Conservation (phyloP, 139 green algal species). For the Deuterostichococcus epilithicus region DNA sequence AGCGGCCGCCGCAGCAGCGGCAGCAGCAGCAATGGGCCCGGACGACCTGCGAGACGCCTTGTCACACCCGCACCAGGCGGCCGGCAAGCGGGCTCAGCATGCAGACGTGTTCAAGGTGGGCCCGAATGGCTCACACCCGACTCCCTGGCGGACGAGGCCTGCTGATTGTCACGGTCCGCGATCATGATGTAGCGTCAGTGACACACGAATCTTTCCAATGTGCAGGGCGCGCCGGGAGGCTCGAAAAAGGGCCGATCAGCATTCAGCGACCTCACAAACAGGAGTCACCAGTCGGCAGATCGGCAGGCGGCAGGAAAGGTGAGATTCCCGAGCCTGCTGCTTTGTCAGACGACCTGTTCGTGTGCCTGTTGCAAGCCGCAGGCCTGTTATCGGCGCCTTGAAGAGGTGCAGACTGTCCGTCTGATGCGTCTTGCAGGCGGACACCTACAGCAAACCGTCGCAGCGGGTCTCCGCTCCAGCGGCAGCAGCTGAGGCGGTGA, state of each 20-base stretch:
- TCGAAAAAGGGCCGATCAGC: constrained; percentile 18
- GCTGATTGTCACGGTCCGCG: no score
- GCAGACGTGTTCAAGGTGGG: neutral
- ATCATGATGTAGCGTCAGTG: no score
- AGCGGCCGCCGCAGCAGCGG: neutral
- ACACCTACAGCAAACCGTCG: neutral
- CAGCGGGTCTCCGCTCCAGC: neutral
- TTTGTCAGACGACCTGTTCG: no score
- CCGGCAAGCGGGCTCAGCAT: neutral
- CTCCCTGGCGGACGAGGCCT: no score
- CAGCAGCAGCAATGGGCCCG: neutral
- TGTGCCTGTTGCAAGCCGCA: no score
- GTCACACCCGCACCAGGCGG: neutral
- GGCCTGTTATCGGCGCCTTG: neutral
- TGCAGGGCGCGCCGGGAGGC: neutral
- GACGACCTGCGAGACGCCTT: neutral
- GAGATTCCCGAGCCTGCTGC: neutral
- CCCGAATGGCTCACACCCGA: no score
- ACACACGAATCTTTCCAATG: neutral
- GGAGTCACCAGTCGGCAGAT: neutral
- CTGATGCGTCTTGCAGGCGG: neutral
- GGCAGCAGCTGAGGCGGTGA: neutral
- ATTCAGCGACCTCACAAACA: constrained; percentile 29
- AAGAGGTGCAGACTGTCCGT: neutral
- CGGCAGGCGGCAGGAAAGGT: neutral